These are phyloP conservation scores for Boletus insuetus DNA, from an alignment of 768 basidiomycete genomes.

Conservation along the genomic window DNA sequence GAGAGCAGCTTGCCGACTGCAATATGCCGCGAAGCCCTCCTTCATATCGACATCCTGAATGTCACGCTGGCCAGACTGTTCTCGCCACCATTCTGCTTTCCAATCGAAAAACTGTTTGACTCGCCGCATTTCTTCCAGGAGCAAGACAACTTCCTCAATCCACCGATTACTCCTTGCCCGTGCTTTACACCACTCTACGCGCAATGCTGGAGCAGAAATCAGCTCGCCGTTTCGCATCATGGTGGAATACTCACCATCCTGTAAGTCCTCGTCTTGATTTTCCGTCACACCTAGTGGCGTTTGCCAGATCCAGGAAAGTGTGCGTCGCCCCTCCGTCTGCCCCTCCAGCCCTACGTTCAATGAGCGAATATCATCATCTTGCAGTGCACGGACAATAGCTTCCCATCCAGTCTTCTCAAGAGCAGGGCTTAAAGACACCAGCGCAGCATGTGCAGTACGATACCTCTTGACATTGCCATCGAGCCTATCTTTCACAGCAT, in stretches of 20 bases:
- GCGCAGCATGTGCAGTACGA: not conserved
- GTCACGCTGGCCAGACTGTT: not conserved
- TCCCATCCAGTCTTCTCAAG: not conserved
- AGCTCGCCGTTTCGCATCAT: not conserved
- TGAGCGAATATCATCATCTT: not conserved
- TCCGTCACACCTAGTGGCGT: not conserved
- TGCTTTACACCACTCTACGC: not conserved
- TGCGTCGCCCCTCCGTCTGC: not conserved
- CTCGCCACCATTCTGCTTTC: not conserved
- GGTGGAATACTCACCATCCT: not conserved
- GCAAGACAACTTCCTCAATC: not conserved
- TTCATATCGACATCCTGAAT: not conserved
- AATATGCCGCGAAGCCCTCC: not conserved
- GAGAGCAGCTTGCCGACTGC: not conserved
- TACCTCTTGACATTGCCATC: not conserved
- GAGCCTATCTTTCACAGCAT: not conserved
- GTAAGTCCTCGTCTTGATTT: not conserved
- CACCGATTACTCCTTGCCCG: not conserved
- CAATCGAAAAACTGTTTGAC: not conserved
- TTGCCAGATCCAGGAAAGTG: not conserved
- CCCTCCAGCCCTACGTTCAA: not conserved
- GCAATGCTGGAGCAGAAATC: not conserved
- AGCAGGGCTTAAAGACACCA: not conserved
- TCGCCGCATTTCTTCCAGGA: not conserved
- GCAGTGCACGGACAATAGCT: not conserved